Base-by-base conservation (phyloP, 1,139 yeast genomes). In the Yamadazyma atmosphaerica region DNA sequence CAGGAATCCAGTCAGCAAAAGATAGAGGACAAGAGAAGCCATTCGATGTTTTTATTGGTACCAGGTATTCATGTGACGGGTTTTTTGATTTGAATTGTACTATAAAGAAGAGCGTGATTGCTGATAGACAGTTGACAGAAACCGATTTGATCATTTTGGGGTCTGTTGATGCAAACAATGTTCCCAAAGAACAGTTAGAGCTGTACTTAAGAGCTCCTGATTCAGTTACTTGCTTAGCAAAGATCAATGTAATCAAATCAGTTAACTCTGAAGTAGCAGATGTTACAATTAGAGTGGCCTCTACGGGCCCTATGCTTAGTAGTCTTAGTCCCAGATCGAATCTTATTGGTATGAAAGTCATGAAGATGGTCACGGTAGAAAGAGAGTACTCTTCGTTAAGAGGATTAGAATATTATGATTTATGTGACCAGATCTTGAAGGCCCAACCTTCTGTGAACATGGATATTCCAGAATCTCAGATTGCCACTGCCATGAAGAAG, bases 71-170 rank as follows among this genome's bases (percentile, higher is more conserved):
- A 1, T 85, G 87, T 17, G 96, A 90, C 52, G 86, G 86, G 3
- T 92, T 90, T 53, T 86, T 84, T 54, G 98, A 92, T 54, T 84
- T 92, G 1, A 86, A 83, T 59, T 85, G 88, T n/a, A 82, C 95
- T 0, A 69, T 86, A 18, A 74, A 78, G 18, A 79, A 78, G 44
- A 55, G 69, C 0, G 68, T 68, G 6, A 50, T 85, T 11, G 61
- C 66, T 12, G 83, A 79, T 2, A 57, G 78, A 30, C 77, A 75
- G 37, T 56, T 87, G 9, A 70, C 82, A 2, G 98, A 92, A 27
- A 72, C 88, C 3, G 98, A 92, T 55, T 61, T 94, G 43, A 62
- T 92, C 34, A 90, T 86, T 1, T 54, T 92, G 34, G 79, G 87
- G 5, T 69, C 68, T 47, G 59, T 66, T 4, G 72, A 72, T 3